phyloP scores from a whole-genome alignment of 2,329 filamentous ascomycete genomes.

The Sarocladium oryzae region DNA sequence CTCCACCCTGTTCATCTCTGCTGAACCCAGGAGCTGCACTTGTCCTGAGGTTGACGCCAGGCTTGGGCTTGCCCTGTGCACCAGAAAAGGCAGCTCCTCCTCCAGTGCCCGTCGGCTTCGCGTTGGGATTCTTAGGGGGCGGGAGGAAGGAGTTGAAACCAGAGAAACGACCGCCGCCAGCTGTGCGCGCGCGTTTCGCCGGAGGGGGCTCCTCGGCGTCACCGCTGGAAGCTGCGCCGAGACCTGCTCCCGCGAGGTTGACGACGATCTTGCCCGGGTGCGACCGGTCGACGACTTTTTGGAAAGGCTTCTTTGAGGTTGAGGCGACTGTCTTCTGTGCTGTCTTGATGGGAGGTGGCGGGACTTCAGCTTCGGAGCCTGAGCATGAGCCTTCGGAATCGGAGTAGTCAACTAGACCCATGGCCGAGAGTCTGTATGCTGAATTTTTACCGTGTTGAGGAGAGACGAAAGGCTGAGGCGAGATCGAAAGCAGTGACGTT shows the following conservation, averaged over 20 bases:
- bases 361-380: constrained; percentile 45
- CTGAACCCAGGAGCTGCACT: constrained; percentile 77
- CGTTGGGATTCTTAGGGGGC: constrained; percentile 61
- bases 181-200: constrained; percentile 62
- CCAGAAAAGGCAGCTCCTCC: constrained; percentile 19
- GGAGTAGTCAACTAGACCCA: constrained; percentile 79
- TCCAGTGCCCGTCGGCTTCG: constrained; percentile 17
- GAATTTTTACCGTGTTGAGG: too few species aligned
- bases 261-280: constrained; percentile 81
- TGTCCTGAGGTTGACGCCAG: constrained; percentile 66
- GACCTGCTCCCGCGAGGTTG: constrained; percentile 55
- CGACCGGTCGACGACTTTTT: constrained; percentile 74
- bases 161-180: constrained; percentile 57
- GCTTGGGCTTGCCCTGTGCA: constrained; percentile 18
- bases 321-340: constrained; percentile 31
- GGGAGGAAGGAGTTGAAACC: constrained; percentile 85
- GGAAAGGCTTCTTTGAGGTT: constrained; percentile 55
- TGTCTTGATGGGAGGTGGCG: constrained; percentile 17
- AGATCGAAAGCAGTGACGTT: constrained; percentile 7
- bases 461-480: too few species aligned
- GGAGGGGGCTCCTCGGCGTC: constrained; percentile 38
- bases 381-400: constrained; percentile 77
- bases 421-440: constrained; percentile 32
- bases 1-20: constrained; percentile 38
- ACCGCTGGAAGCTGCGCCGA: constrained; percentile 16